phyloP scores from a whole-genome alignment of 176 grass and related monocot species.

The Aegilops tauschii region DNA sequence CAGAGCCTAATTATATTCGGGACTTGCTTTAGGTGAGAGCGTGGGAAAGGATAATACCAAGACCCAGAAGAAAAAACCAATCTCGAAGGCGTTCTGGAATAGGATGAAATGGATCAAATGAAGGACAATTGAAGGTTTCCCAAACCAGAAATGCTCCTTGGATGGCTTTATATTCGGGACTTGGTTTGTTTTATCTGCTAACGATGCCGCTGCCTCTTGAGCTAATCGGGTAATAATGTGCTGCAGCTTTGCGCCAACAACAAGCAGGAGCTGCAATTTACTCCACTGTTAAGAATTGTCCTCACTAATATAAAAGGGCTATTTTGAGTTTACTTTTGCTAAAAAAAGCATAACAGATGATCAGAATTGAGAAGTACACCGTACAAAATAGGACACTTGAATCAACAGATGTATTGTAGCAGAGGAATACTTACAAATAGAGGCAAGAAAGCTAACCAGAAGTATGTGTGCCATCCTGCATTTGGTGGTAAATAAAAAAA shows the following conservation, averaged over 20 bases:
- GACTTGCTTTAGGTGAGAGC: neutral
- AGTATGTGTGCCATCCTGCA: slow-evolving; percentile 97
- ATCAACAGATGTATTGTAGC: neutral
- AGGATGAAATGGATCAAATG: slow-evolving; percentile 90
- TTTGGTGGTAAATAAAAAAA: slow-evolving; percentile 35
- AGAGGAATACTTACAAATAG: slow-evolving; percentile 74
- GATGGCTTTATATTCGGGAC: slow-evolving; percentile 51
- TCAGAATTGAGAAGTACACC: slow-evolving; percentile 16
- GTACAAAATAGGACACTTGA: neutral
- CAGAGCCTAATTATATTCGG: neutral
- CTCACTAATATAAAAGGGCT: neutral
- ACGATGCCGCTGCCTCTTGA: slow-evolving; percentile 46
- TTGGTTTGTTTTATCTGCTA: neutral
- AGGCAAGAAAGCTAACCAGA: slow-evolving; percentile 94
- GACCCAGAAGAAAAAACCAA: slow-evolving; percentile 84
- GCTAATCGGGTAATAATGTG: slow-evolving; percentile 75
- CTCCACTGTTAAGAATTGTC: slow-evolving; percentile 12
- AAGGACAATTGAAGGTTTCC: slow-evolving; percentile 54
- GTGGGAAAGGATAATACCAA: slow-evolving; percentile 40
- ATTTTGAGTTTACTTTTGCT: neutral
- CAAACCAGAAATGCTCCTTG: slow-evolving; percentile 84
- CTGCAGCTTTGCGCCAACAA: slow-evolving; percentile 82
- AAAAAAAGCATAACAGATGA: neutral
- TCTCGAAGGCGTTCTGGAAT: slow-evolving; percentile 97
- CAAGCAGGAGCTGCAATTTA: slow-evolving; percentile 73